Evolutionary conservation across 2,329 filamentous ascomycete genomes (phyloP).

Genomic region (Pochonia chlamydosporia): DNA sequence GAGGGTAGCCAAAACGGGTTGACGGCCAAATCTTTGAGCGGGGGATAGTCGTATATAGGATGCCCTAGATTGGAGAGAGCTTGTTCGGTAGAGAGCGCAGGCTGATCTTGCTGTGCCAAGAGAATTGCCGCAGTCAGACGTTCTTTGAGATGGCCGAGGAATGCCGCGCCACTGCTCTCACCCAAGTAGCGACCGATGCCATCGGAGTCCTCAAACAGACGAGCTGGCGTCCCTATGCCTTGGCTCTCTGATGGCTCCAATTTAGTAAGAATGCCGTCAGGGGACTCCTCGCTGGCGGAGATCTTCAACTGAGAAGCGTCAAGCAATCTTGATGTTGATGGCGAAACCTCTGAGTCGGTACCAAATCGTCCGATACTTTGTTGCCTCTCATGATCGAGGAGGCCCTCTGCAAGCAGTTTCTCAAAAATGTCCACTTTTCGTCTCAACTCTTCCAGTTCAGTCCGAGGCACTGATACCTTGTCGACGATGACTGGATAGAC

Average conservation of each 20-base stretch:
- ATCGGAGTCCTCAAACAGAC: slow-evolving; percentile 37
- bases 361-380: slow-evolving; percentile 24
- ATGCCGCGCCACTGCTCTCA: slow-evolving; percentile 43
- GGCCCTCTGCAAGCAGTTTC: slow-evolving; percentile 27
- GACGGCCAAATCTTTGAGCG: slow-evolving; percentile 6
- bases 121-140: slow-evolving; percentile 27
- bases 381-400: slow-evolving; percentile 28
- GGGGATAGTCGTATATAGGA: not conserved
- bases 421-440: slow-evolving; percentile 33
- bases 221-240: slow-evolving; percentile 25
- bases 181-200: slow-evolving; percentile 38
- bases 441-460: slow-evolving; percentile 34
- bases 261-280: not conserved
- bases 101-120: not conserved
- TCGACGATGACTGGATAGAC: slow-evolving; percentile 38
- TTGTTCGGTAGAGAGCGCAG: not conserved
- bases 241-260: slow-evolving; percentile 15
- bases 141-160: slow-evolving; percentile 42
- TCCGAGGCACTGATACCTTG: slow-evolving; percentile 35
- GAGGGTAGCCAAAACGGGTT: slow-evolving; percentile 34
- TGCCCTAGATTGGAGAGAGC: not conserved
- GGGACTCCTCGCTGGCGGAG: too few relatives aligned
- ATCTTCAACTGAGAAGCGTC: slow-evolving; percentile 1
- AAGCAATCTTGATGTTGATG: slow-evolving; percentile 13
- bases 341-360: slow-evolving; percentile 13